phyloP scores from a whole-genome alignment of 257 asterid species.

The Nicotiana attenuata region DNA sequence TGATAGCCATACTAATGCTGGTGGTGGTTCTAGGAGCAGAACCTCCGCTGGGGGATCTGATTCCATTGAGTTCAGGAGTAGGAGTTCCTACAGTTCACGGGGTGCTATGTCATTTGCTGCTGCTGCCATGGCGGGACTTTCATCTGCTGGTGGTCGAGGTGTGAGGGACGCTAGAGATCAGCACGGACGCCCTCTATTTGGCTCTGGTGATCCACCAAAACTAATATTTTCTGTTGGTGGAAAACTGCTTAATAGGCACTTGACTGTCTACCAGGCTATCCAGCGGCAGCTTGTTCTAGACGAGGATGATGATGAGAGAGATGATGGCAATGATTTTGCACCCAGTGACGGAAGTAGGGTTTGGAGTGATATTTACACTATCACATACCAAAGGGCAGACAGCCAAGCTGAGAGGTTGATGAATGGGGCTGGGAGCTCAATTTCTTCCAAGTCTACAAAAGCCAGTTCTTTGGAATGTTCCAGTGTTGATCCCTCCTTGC shows the following conservation, averaged over 20 bases:
- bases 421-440: conserved; percentile 45
- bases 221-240: conserved; percentile 78
- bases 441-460: conserved; percentile 56
- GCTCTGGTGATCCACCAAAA: conserved; percentile 59
- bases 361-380: conserved; percentile 83
- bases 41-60: conserved; percentile 40
- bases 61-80: conserved; percentile 63
- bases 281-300: conserved; percentile 80
- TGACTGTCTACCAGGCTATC: conserved; percentile 87
- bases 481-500: conserved; percentile 29
- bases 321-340: conserved; percentile 64
- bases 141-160: conserved; percentile 74
- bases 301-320: conserved; percentile 75
- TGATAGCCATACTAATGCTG: conserved; percentile 52
- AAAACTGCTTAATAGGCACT: conserved; percentile 64
- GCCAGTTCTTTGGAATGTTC: conserved; percentile 44
- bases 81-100: conserved; percentile 71
- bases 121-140: conserved; percentile 98
- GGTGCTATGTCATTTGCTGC: conserved; percentile 98
- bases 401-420: conserved; percentile 55
- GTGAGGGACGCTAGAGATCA: conserved; percentile 68
- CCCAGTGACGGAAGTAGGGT: conserved; percentile 85
- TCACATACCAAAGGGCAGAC: conserved; percentile 77
- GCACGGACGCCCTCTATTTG: conserved; percentile 48
- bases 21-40: conserved; percentile 72